These are phyloP conservation scores for Lenwebbia sp. DNA, from an alignment of 345 rosid genomes.

Conservation along the genomic window DNA sequence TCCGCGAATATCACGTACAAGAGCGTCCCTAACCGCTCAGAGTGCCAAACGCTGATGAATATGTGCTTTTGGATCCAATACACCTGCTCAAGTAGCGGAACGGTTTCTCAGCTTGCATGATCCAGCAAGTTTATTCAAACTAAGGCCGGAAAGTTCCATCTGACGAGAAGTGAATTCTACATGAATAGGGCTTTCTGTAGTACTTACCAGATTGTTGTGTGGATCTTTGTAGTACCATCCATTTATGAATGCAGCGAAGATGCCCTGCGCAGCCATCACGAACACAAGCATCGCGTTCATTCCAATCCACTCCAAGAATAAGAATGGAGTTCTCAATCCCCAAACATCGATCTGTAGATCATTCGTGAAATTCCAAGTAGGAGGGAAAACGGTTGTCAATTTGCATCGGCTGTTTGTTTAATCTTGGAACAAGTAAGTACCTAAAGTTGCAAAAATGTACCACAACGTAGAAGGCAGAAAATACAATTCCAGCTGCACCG, in stretches of 20 bases:
- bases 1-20: constrained; percentile 46
- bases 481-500: constrained; percentile 50
- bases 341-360: constrained; percentile 42
- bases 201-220: constrained; percentile 43
- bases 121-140: neutral
- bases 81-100: constrained; percentile 14
- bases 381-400: neutral
- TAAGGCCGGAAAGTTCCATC: neutral
- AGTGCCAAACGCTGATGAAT: constrained; percentile 43
- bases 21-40: constrained; percentile 38
- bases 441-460: constrained; percentile 7
- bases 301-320: constrained; percentile 65
- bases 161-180: neutral
- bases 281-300: constrained; percentile 65
- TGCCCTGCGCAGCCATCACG: constrained; percentile 57
- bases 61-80: constrained; percentile 48
- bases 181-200: neutral
- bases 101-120: neutral
- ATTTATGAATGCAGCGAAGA: constrained; percentile 46
- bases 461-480: constrained; percentile 48
- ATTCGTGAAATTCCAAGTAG: neutral
- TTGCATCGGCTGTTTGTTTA: neutral
- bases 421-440: neutral
- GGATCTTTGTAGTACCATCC: constrained; percentile 46
- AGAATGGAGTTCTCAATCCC: constrained; percentile 40